Evolutionary conservation across 257 asterid species (phyloP).

Genomic region (Ligustrum vulgare): DNA sequence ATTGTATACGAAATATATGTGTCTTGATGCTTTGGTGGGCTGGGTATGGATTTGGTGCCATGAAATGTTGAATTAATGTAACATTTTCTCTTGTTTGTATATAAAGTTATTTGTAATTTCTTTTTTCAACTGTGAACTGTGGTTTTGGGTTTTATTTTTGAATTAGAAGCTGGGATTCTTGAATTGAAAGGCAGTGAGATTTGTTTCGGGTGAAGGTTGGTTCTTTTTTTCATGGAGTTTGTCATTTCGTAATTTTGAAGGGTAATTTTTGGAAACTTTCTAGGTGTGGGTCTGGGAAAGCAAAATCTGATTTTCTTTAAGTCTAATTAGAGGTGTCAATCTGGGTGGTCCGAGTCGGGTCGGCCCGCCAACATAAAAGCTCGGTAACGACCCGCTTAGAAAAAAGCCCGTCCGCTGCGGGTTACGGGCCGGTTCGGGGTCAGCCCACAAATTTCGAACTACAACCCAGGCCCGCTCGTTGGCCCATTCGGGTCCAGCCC

Average conservation of each 20-base stretch:
- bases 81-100: neutral
- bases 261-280: too few species aligned
- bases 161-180: neutral
- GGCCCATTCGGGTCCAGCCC: too few species aligned
- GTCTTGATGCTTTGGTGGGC: neutral
- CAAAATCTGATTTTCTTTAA: neutral
- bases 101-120: conserved; percentile 3
- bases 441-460: too few species aligned
- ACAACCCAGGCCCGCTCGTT: too few species aligned
- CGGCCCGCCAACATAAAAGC: too few species aligned
- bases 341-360: too few species aligned
- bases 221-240: neutral
- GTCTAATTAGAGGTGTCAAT: too few species aligned
- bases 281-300: neutral
- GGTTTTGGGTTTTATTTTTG: conserved; percentile 21
- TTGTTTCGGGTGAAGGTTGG: neutral
- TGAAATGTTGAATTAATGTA: neutral
- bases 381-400: too few species aligned
- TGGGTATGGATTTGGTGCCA: conserved; percentile 5
- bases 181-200: conserved; percentile 5
- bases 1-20: neutral
- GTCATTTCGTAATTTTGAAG: too few species aligned
- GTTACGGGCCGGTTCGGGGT: too few species aligned
- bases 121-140: neutral
- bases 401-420: too few species aligned